These are phyloP conservation scores for Tetracladium maxilliforme DNA, from an alignment of 2,329 filamentous ascomycete genomes.

Conservation along the genomic window DNA sequence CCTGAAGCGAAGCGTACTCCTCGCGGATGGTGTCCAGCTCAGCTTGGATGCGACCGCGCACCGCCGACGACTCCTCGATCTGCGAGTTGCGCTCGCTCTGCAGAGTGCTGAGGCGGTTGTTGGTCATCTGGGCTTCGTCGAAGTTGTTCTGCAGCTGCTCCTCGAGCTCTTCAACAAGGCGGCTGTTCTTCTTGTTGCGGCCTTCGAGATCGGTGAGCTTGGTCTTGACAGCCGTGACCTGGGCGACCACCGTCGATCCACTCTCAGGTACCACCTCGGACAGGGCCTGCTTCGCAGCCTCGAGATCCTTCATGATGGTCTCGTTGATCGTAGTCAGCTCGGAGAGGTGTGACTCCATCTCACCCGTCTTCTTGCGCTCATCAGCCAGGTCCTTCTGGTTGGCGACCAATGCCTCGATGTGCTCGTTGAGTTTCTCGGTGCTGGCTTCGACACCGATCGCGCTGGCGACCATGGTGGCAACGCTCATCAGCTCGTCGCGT, in stretches of 20 bases:
- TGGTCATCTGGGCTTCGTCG: conserved; percentile 76
- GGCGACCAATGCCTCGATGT: conserved; percentile 39
- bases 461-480: conserved; percentile 47
- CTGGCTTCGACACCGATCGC: conserved; percentile 47
- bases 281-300: conserved; percentile 39
- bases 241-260: conserved; percentile 34
- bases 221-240: conserved; percentile 47
- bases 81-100: conserved; percentile 61
- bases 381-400: conserved; percentile 43
- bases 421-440: conserved; percentile 51
- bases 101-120: conserved; percentile 72
- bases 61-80: conserved; percentile 63
- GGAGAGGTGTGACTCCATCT: conserved; percentile 37
- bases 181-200: conserved; percentile 78
- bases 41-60: conserved; percentile 44
- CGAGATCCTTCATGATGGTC: conserved; percentile 44
- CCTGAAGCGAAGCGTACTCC: conserved; percentile 61
- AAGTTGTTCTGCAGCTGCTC: conserved; percentile 92
- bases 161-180: conserved; percentile 88
- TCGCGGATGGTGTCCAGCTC: conserved; percentile 55
- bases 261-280: conserved; percentile 31
- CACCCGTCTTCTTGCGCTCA: conserved; percentile 42
- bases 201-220: conserved; percentile 47
- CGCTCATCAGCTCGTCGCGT: conserved; percentile 49
- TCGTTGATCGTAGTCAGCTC: conserved; percentile 44